Evolutionary conservation across 2,329 filamentous ascomycete genomes (phyloP).

Genomic region (Claviceps arundinis): DNA sequence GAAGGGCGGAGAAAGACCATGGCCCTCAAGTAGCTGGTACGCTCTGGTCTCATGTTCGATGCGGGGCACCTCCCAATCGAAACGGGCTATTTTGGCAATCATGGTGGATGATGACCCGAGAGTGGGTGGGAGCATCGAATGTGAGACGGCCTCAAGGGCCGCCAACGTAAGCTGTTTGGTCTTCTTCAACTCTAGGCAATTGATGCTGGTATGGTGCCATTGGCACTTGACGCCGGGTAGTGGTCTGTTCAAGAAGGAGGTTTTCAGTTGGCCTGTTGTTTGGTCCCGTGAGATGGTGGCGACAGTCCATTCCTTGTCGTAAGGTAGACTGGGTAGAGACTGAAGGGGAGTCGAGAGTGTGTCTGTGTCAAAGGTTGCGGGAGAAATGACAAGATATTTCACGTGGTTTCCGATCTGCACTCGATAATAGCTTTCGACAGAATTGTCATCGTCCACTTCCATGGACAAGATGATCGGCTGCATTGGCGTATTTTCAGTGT

Average conservation of each 20-base stretch:
- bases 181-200: background rate
- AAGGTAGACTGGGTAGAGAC: constrained; percentile 13
- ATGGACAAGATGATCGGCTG: background rate
- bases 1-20: constrained; percentile 19
- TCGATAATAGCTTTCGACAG: background rate
- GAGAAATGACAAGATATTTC: constrained; percentile 9
- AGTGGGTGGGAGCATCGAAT: background rate
- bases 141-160: background rate
- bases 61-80: constrained; percentile 19
- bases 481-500: background rate
- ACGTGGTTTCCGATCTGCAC: background rate
- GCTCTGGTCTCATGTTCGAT: constrained; percentile 19
- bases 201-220: background rate
- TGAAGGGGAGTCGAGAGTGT: constrained; percentile 13
- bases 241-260: constrained; percentile 11
- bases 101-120: background rate
- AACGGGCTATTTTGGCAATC: constrained; percentile 20
- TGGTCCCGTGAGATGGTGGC: constrained; percentile 13
- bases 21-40: constrained; percentile 16
- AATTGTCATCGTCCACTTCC: background rate
- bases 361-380: constrained; percentile 1
- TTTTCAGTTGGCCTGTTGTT: constrained; percentile 14
- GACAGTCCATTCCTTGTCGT: constrained; percentile 14
- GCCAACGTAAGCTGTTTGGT: background rate
- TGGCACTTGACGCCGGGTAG: constrained; percentile 7